Evolutionary conservation across 164 flowering plant species (phyloP), one percentile per base, ranked within the genome.

Genomic region (Echeveria elegans): DNA sequence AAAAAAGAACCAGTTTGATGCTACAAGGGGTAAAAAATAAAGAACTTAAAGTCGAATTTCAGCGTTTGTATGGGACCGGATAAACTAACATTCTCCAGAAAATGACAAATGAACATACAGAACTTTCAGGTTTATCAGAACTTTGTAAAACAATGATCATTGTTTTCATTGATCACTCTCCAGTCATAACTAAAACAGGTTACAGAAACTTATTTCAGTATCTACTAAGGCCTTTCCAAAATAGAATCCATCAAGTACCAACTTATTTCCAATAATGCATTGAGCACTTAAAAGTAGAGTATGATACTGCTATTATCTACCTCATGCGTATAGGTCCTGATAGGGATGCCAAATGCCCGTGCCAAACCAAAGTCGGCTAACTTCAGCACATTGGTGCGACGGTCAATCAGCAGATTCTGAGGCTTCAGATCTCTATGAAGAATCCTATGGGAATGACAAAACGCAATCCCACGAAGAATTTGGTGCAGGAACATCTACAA

Each of bases 361-460:
- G 96, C 98, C 73, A 92, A 77, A 65, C 98, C 98, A 82, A 92
- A 92, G 71, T 92, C 98, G 68, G 97, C 98, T 68, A 92, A 90
- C 80, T 90, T 92, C 47, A 92, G 78, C 30, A 88, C 75, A 82
- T 92, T 92, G 34, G 92, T 87, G 9, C 86, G 83, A 21, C 89
- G 89, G 78, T 92, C 98, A 56, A 92, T 86, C 76, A 92, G 81
- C 81, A 90, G 79, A 80, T 90, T 92, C 73, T 90, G 98, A 19
- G 97, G 98, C 68, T 92, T 92, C 75, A 92, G 69, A 71, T 90
- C 97, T 74, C 97, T 78, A 66, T 92, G 98, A 37, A 92, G 96
- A 80, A 92, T 93, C 76, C 96, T 84, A 73, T 87, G 98, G 65
- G 96, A 88, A 76, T 92, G 98, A 66, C 98, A 92, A 71, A 90